Percentiles rank a stretch among this genome's conserved stretches.
Evolutionary conservation across 768 basidiomycete species (phyloP).

Genomic region (Porphyrellus cyaneotinctus): DNA sequence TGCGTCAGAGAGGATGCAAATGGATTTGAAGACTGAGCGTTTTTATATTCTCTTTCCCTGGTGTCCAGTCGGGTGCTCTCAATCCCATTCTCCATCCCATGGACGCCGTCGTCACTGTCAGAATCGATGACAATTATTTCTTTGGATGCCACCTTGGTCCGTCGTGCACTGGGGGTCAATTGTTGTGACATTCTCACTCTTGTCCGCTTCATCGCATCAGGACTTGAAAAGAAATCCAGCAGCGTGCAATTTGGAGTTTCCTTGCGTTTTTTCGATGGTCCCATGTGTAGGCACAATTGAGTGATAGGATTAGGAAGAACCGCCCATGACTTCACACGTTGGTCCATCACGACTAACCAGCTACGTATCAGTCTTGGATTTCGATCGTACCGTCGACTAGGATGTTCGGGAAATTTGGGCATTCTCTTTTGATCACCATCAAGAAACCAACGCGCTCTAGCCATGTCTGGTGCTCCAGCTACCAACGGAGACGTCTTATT

Average conservation of each 20-base stretch:
- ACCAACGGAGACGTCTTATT: not conserved
- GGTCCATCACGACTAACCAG: too few species aligned
- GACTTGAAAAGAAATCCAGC: slow-evolving; percentile 42
- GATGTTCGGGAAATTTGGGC: too few species aligned
- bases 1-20: not conserved
- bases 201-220: slow-evolving; percentile 21
- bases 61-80: not conserved
- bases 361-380: too few species aligned
- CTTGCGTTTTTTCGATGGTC: slow-evolving; percentile 34
- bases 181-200: slow-evolving; percentile 11
- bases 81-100: not conserved
- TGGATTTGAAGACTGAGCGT: not conserved
- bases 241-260: slow-evolving; percentile 38
- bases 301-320: too few species aligned
- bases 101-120: slow-evolving; percentile 42
- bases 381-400: too few species aligned
- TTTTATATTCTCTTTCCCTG: not conserved
- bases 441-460: too few species aligned
- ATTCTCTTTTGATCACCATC: too few species aligned
- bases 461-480: not conserved
- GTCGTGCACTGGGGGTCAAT: not conserved
- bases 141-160: slow-evolving; percentile 5
- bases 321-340: too few species aligned
- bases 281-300: slow-evolving; percentile 24
- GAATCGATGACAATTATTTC: slow-evolving; percentile 64